Evolutionary conservation across 768 basidiomycete genomes (phyloP).

Genomic region (Kwoniella dendrophila): DNA sequence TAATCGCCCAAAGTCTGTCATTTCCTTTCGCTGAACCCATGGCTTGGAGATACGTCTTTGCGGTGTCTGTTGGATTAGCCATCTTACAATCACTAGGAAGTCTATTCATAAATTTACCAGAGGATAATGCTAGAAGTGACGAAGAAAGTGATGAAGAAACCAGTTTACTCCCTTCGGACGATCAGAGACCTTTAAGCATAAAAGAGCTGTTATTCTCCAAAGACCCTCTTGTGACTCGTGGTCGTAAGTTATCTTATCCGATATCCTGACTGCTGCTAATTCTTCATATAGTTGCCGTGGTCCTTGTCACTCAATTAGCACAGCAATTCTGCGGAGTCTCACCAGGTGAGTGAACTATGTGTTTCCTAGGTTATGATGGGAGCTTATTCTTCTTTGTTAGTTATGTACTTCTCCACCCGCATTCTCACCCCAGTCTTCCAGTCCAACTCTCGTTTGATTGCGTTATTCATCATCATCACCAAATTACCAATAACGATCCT

Average conservation of each 20-base stretch:
- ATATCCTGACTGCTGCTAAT: not conserved
- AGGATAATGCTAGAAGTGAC: not conserved
- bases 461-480: constrained; percentile 76
- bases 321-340: constrained; percentile 50
- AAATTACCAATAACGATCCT: constrained; percentile 69
- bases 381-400: constrained; percentile 56
- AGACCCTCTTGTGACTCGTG: constrained; percentile 28
- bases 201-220: constrained; percentile 31
- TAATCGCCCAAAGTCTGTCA: constrained; percentile 43
- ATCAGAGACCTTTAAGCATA: constrained; percentile 29
- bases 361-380: not conserved
- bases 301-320: constrained; percentile 41
- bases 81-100: constrained; percentile 42
- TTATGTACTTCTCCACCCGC: constrained; percentile 87
- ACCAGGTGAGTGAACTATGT: constrained; percentile 28
- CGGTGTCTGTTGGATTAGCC: constrained; percentile 36
- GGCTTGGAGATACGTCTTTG: constrained; percentile 45
- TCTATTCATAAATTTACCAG: constrained; percentile 20
- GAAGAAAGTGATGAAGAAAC: constrained; percentile 27
- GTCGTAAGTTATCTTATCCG: constrained; percentile 28
- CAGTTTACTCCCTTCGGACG: constrained; percentile 15
- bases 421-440: constrained; percentile 78
- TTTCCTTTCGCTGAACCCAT: constrained; percentile 42
- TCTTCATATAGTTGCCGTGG: constrained; percentile 34
- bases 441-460: constrained; percentile 74